phyloP scores from a whole-genome alignment of 1,284 basidiomycete genomes.

The Tremellales sp. region DNA sequence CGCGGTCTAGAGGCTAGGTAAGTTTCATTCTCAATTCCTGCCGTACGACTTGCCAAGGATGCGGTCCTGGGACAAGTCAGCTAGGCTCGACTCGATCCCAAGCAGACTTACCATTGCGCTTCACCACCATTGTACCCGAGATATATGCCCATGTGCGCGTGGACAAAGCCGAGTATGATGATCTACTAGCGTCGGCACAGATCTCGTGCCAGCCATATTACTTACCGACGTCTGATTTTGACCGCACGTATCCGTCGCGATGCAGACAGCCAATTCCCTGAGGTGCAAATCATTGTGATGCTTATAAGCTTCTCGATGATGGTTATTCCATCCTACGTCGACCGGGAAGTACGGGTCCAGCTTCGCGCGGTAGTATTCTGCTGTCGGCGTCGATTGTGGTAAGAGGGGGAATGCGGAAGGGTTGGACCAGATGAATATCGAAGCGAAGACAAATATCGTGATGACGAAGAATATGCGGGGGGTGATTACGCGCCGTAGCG shows the following conservation, averaged over 20 bases:
- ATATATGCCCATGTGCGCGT: conserved; percentile 9
- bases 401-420: background rate
- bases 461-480: too few species aligned
- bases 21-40: too few species aligned
- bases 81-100: too few species aligned
- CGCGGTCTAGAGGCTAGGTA: background rate
- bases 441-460: background rate
- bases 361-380: too few species aligned
- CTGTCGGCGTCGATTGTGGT: too few species aligned
- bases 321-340: conserved; percentile 6
- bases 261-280: conserved; percentile 11
- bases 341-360: conserved; percentile 6
- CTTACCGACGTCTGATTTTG: conserved; percentile 13
- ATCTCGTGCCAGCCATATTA: background rate
- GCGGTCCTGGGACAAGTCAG: too few species aligned
- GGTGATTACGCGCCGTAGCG: too few species aligned
- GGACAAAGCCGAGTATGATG: conserved; percentile 8
- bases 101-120: conserved; percentile 10
- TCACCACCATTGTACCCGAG: conserved; percentile 12
- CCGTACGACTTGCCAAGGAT: too few species aligned
- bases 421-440: background rate
- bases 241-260: conserved; percentile 10
- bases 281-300: conserved; percentile 5
- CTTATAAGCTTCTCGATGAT: conserved; percentile 11
- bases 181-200: conserved; percentile 1